Evolutionary conservation across 441 rosid species (phyloP).

Genomic region (Populus hybrid): DNA sequence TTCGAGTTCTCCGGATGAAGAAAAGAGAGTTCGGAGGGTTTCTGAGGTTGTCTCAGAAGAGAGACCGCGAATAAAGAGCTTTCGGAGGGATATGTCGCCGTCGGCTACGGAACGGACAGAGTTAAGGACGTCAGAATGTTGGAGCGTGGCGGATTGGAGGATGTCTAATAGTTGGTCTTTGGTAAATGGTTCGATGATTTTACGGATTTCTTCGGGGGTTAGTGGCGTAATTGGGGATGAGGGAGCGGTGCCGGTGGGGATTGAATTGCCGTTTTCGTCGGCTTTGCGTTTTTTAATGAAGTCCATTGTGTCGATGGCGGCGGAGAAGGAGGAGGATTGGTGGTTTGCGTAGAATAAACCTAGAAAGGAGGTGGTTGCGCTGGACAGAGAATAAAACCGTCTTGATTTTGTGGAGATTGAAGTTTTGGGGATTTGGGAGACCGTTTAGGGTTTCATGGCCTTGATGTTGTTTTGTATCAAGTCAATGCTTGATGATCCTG

Average conservation of each 20-base stretch:
- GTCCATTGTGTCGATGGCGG: slow-evolving; percentile 40
- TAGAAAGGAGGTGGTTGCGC: not conserved
- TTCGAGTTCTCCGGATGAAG: slow-evolving; percentile 71
- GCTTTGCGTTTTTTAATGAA: slow-evolving; percentile 69
- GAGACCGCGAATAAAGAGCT: slow-evolving; percentile 86
- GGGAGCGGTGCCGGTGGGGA: not conserved
- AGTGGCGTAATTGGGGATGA: slow-evolving; percentile 23
- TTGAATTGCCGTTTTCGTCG: slow-evolving; percentile 56
- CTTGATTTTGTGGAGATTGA: not conserved
- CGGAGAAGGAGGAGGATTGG: not conserved
- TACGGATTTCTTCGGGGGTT: slow-evolving; percentile 58
- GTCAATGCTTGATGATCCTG: not conserved
- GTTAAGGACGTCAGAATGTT: slow-evolving; percentile 59
- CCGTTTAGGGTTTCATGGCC: not conserved
- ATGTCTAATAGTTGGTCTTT: slow-evolving; percentile 73
- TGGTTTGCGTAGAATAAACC: not conserved
- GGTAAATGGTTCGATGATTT: slow-evolving; percentile 62
- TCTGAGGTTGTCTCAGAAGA: slow-evolving; percentile 88
- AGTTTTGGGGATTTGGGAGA: not conserved
- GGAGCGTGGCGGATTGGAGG: slow-evolving; percentile 54
- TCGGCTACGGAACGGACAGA: slow-evolving; percentile 65
- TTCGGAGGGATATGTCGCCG: slow-evolving; percentile 65
- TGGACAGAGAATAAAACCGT: not conserved
- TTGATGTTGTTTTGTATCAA: not conserved
- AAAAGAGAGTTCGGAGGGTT: slow-evolving; percentile 56